Conservation (phyloP, 2,329 filamentous ascomycete genomes). For the Raffaelea arxii region DNA sequence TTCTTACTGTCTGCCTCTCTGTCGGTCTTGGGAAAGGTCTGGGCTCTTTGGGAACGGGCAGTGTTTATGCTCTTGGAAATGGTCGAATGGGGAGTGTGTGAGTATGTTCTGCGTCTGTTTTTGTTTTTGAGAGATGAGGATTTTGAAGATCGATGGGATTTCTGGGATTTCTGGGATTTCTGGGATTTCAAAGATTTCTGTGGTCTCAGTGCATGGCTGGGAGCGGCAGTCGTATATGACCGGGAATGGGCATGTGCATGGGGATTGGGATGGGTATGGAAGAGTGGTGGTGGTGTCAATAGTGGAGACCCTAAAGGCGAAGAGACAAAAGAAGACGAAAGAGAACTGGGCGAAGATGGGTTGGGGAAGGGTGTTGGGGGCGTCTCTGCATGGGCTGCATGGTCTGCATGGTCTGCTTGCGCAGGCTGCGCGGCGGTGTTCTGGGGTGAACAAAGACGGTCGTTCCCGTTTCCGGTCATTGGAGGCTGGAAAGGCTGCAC, state of each 20-base stretch:
- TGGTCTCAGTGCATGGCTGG: too few relatives aligned
- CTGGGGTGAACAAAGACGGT: conserved; percentile 10
- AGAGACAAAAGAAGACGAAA: not conserved
- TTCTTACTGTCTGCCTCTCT: conserved; percentile 7
- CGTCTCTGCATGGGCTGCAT: not conserved
- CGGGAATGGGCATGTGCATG: not conserved
- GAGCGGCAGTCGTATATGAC: not conserved
- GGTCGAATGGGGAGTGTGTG: too few relatives aligned
- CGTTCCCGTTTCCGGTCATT: conserved; percentile 11
- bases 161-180: too few relatives aligned
- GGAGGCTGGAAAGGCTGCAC: not conserved
- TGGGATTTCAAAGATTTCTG: too few relatives aligned
- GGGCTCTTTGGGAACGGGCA: not conserved
- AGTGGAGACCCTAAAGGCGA: not conserved
- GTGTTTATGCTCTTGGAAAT: too few relatives aligned
- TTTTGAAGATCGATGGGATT: too few relatives aligned
- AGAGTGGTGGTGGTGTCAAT: not conserved
- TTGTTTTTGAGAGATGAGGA: not conserved
- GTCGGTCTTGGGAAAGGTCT: not conserved
- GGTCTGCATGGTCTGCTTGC: not conserved
- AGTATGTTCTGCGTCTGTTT: too few relatives aligned
- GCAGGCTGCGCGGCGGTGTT: not conserved
- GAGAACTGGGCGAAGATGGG: not conserved
- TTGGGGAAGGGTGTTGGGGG: not conserved
- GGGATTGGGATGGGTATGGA: not conserved